phyloP scores from a whole-genome alignment of 2,329 filamentous ascomycete genomes.

The Pseudogymnoascus sp. region DNA sequence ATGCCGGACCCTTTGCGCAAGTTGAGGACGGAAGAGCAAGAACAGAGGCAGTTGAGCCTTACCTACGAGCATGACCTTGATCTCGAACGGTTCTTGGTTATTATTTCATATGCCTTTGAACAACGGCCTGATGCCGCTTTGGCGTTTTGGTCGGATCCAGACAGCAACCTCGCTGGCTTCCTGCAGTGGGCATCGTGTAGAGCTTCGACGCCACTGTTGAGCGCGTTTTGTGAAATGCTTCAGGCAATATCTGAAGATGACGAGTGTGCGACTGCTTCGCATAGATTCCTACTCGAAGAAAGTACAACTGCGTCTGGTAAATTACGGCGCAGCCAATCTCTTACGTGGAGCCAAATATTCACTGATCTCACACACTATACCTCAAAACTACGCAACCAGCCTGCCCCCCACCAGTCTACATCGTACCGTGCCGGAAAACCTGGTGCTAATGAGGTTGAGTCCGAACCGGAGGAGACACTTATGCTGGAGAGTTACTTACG shows the following conservation, averaged over 20 bases:
- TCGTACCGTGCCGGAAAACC: slow-evolving; percentile 55
- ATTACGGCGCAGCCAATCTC: slow-evolving; percentile 72
- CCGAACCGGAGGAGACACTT: slow-evolving; percentile 86
- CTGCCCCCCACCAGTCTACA: slow-evolving; percentile 48
- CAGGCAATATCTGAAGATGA: slow-evolving; percentile 79
- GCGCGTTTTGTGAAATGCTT: slow-evolving; percentile 94
- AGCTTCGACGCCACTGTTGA: slow-evolving; percentile 91
- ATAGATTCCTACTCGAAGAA: slow-evolving; percentile 86
- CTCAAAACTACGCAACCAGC: slow-evolving; percentile 68
- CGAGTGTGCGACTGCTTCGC: slow-evolving; percentile 75
- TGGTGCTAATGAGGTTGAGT: slow-evolving; percentile 62
- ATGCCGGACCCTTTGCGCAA: slow-evolving; percentile 86
- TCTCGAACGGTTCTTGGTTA: slow-evolving; percentile 83
- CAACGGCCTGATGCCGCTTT: slow-evolving; percentile 76
- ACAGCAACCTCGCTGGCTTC: slow-evolving; percentile 90
- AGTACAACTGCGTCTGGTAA: slow-evolving; percentile 67
- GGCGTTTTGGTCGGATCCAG: slow-evolving; percentile 86
- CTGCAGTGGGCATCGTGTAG: slow-evolving; percentile 94
- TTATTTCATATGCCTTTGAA: slow-evolving; percentile 89
- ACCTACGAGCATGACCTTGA: slow-evolving; percentile 62
- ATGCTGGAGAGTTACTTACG: slow-evolving; percentile 95
- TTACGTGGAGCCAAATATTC: slow-evolving; percentile 92
- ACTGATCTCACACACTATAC: slow-evolving; percentile 83
- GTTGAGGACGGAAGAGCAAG: slow-evolving; percentile 82
- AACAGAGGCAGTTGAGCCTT: slow-evolving; percentile 66